Conservation (phyloP, 768 basidiomycete species). For the Tubosaeta brunneosetosa region DNA sequence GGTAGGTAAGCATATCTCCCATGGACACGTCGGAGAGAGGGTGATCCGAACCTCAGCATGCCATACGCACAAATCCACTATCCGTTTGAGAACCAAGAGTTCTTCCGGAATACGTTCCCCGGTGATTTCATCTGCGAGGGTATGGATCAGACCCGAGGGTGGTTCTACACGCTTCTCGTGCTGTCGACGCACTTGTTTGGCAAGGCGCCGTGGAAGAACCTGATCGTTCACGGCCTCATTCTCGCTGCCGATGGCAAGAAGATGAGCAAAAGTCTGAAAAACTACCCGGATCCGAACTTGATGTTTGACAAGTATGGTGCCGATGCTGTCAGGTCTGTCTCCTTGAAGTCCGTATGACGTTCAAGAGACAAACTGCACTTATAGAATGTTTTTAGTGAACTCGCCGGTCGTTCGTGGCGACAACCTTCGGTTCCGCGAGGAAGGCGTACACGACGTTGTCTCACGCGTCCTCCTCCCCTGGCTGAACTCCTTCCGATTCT, state of each 20-base stretch:
- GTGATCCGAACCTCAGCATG: conserved; percentile 58
- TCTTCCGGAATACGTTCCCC: conserved; percentile 81
- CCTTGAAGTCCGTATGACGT: background rate
- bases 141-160: conserved; percentile 97
- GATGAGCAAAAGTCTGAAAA: conserved; percentile 97
- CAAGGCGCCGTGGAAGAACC: conserved; percentile 94
- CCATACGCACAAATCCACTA: conserved; percentile 97
- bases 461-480: conserved; percentile 96
- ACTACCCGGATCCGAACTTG: conserved; percentile 93
- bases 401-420: conserved; percentile 98
- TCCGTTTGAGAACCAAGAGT: conserved; percentile 94
- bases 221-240: conserved; percentile 94
- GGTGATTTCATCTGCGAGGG: conserved; percentile 98
- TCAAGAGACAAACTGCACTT: background rate
- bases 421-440: conserved; percentile 96
- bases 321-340: conserved; percentile 78
- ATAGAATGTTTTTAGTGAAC: conserved; percentile 96
- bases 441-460: conserved; percentile 94
- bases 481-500: conserved; percentile 99
- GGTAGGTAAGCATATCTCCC: conserved; percentile 62
- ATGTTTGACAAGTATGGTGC: conserved; percentile 91
- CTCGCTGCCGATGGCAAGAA: conserved; percentile 97
- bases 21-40: background rate
- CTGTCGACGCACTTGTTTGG: conserved; percentile 94
- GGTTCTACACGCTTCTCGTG: conserved; percentile 98